Conservation (phyloP, 1,284 basidiomycete genomes). For the Boletus smithii region DNA sequence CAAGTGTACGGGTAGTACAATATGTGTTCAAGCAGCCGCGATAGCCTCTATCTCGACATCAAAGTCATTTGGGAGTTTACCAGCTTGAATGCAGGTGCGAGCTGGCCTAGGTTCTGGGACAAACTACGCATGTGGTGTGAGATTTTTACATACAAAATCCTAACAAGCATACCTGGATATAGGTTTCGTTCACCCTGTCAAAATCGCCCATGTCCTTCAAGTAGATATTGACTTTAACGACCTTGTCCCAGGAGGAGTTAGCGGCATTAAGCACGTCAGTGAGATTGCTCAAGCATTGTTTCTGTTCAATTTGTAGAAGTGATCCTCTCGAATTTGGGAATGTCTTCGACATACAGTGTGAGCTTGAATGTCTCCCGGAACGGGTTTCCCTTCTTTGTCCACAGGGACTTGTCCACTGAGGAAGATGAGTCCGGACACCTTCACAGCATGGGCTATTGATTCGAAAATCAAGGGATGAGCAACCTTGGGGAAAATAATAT, state of each 20-base stretch:
- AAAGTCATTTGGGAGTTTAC: slow-evolving; percentile 71
- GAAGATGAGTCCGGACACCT: slow-evolving; percentile 55
- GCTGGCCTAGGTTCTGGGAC: slow-evolving; percentile 69
- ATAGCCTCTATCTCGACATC: slow-evolving; percentile 79
- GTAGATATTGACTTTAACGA: slow-evolving; percentile 55
- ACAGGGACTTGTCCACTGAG: slow-evolving; percentile 57
- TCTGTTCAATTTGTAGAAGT: slow-evolving; percentile 31
- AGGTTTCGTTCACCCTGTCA: slow-evolving; percentile 53
- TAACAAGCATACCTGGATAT: slow-evolving; percentile 41
- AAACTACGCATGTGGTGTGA: slow-evolving; percentile 34
- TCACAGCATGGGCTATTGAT: slow-evolving; percentile 50
- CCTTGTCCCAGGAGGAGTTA: slow-evolving; percentile 54
- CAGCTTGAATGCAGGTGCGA: slow-evolving; percentile 77
- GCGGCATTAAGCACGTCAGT: slow-evolving; percentile 49
- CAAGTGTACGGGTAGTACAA: neutral
- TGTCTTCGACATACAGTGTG: slow-evolving; percentile 45
- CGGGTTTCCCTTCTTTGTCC: slow-evolving; percentile 44
- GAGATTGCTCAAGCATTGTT: slow-evolving; percentile 54
- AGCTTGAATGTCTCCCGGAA: slow-evolving; percentile 52
- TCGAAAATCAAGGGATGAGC: neutral
- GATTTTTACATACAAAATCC: neutral
- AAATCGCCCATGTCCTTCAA: slow-evolving; percentile 59
- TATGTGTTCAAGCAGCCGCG: slow-evolving; percentile 39
- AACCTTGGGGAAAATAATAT: neutral
- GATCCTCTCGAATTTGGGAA: neutral